Evolutionary conservation across 2,329 filamentous ascomycete genomes (phyloP).

Genomic region (Aspergillus aculeatus): DNA sequence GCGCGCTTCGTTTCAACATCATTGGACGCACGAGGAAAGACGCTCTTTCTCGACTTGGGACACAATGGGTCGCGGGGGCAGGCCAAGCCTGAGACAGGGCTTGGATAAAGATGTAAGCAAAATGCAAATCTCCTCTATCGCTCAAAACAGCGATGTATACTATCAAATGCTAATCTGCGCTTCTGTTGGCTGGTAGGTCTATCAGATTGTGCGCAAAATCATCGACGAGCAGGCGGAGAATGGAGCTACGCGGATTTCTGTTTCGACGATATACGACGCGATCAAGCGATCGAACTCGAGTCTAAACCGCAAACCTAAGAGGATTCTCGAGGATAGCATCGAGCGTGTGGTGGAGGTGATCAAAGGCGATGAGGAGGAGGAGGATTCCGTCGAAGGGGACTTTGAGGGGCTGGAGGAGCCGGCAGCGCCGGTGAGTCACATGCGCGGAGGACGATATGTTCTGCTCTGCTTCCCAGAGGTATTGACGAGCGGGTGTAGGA

Average conservation of each 20-base stretch:
- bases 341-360: slow-evolving; percentile 75
- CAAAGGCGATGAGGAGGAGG: slow-evolving; percentile 60
- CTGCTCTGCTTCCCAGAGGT: too few relatives aligned
- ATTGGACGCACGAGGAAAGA: not conserved
- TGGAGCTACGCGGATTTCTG: slow-evolving; percentile 52
- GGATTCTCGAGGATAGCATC: slow-evolving; percentile 77
- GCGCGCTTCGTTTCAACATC: not conserved
- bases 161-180: slow-evolving; percentile 10
- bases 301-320: slow-evolving; percentile 77
- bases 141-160: not conserved
- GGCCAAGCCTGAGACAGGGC: slow-evolving; percentile 52
- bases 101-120: slow-evolving; percentile 62
- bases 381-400: slow-evolving; percentile 51
- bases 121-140: not conserved
- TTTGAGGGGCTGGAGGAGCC: slow-evolving; percentile 50
- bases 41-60: not conserved
- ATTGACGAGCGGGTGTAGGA: slow-evolving; percentile 39
- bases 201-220: slow-evolving; percentile 75
- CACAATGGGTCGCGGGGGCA: slow-evolving; percentile 44
- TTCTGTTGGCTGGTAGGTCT: slow-evolving; percentile 52
- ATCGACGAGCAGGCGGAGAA: slow-evolving; percentile 63
- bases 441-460: not conserved
- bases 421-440: slow-evolving; percentile 28
- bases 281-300: slow-evolving; percentile 86
- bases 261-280: slow-evolving; percentile 68